Conservation (phyloP, 1,284 basidiomycete genomes). For the Ceratobasidium sp. region DNA sequence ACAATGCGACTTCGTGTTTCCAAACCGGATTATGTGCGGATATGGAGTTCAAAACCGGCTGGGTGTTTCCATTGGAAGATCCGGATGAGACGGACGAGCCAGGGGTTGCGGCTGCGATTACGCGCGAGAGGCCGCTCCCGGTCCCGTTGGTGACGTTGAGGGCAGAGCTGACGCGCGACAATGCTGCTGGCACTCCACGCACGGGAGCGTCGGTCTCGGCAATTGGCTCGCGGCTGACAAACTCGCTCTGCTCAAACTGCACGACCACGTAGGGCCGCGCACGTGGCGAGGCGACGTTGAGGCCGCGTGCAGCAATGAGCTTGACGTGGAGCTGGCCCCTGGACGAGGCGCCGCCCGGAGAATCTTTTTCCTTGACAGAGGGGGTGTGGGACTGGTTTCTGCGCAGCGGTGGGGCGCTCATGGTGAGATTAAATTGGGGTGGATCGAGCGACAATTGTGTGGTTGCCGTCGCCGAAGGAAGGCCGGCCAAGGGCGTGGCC, state of each 20-base stretch:
- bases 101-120: conserved; percentile 36
- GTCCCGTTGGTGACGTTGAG: conserved; percentile 55
- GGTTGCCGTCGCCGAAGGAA: conserved; percentile 63
- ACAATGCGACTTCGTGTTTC: conserved; percentile 99
- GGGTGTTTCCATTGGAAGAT: conserved; percentile 45
- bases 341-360: conserved; percentile 45
- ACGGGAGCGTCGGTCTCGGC: conserved; percentile 83
- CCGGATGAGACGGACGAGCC: conserved; percentile 30
- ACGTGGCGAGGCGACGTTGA: conserved; percentile 71
- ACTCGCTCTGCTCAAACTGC: conserved; percentile 99
- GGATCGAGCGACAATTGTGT: conserved; percentile 79
- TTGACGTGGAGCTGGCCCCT: conserved; percentile 93
- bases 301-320: conserved; percentile 89
- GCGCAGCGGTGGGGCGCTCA: conserved; percentile 51
- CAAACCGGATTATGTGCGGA: conserved; percentile 88
- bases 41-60: conserved; percentile 55
- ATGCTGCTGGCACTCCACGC: conserved; percentile 73
- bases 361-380: conserved; percentile 27
- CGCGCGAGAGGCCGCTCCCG: conserved; percentile 39
- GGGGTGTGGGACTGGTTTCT: conserved; percentile 39
- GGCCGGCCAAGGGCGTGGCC: conserved; percentile 30
- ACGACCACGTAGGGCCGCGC: conserved; percentile 95
- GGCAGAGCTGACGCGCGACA: conserved; percentile 63
- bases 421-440: conserved; percentile 50
- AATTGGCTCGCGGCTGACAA: conserved; percentile 90